Conservation (phyloP, 2,329 filamentous ascomycete genomes). For the Calonectria pauciramosa region DNA sequence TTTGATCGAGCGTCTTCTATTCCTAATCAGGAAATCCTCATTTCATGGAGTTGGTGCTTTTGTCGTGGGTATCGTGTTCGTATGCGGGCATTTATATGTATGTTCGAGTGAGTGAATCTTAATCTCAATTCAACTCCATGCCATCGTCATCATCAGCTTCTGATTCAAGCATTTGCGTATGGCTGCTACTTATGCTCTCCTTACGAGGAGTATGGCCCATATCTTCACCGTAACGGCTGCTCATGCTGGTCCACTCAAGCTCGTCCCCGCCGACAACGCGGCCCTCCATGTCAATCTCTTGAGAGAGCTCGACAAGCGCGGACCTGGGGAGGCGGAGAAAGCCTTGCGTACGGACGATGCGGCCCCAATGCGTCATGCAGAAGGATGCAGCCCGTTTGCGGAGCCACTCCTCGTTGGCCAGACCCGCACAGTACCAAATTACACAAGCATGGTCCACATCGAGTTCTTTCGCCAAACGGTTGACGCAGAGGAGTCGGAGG, state of each 20-base stretch:
- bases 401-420: slow-evolving; percentile 94
- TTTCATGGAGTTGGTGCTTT: not conserved
- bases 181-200: slow-evolving; percentile 71
- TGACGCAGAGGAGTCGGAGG: slow-evolving; percentile 90
- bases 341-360: slow-evolving; percentile 89
- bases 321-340: slow-evolving; percentile 85
- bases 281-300: slow-evolving; percentile 95
- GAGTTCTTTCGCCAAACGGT: slow-evolving; percentile 89
- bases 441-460: slow-evolving; percentile 96
- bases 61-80: slow-evolving; percentile 16
- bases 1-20: not conserved
- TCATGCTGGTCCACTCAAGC: slow-evolving; percentile 69
- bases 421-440: slow-evolving; percentile 93
- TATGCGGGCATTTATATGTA: not conserved
- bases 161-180: slow-evolving; percentile 69
- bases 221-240: slow-evolving; percentile 60
- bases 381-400: slow-evolving; percentile 89
- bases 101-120: slow-evolving; percentile 13
- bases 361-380: slow-evolving; percentile 94
- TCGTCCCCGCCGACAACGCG: slow-evolving; percentile 91
- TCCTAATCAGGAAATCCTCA: not conserved
- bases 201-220: slow-evolving; percentile 61
- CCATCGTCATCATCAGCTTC: slow-evolving; percentile 73
- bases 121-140: slow-evolving; percentile 68
- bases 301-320: slow-evolving; percentile 90